Evolutionary conservation across 2,329 filamentous ascomycete species (phyloP), one percentile per base, ranked within the genome.

Genomic region (Verticillium nonalfalfae): DNA sequence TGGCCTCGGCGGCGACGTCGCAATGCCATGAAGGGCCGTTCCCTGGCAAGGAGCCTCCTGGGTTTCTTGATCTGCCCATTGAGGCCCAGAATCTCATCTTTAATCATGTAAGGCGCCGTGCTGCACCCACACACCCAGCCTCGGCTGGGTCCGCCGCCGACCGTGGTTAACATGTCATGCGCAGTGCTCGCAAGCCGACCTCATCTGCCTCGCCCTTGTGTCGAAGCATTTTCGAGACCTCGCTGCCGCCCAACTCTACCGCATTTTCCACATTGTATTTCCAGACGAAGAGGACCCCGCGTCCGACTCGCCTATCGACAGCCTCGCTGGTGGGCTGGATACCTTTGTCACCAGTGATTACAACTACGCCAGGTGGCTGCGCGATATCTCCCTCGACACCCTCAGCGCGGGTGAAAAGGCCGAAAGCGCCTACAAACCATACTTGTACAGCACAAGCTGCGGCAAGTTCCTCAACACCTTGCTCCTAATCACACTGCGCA

Each of bases 401-500:
- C 72, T 82, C 33, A 81, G 77, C 63, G 75, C 77, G 10, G 83
- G 82, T 9, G 70, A 75, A 59, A 82, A 82, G 69, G 82, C 78
- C n/a, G 82, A 86, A 65, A 69, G 73, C 18, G 77, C 80, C 26
- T 85, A 85, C 67, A 79, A 81, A 60, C 74, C 79, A 1, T 87
- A 86, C 64, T 74, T 81, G 7, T 83, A 82, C 67, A 81, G 74
- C 60, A 72, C 78, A 36, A 85, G 81, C 69, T 85, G 82, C 67
- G 85, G 85, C 59, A 88, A 86, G 73, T 86, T 88, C 61, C 78
- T 89, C 70, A 88, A 85, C 66, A 86, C 84, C 0, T 71, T 89
- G 52, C 71, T 89, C 6, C 77, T 82, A 35, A 68, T 87, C 68
- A 81, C 83, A 1, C 69, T 89, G 63, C 82, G 80, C 66, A 84